Evolutionary conservation across 805 yeast species (phyloP), one percentile per base, ranked within the genome.

Genomic region (Saturnispora mendoncae): DNA sequence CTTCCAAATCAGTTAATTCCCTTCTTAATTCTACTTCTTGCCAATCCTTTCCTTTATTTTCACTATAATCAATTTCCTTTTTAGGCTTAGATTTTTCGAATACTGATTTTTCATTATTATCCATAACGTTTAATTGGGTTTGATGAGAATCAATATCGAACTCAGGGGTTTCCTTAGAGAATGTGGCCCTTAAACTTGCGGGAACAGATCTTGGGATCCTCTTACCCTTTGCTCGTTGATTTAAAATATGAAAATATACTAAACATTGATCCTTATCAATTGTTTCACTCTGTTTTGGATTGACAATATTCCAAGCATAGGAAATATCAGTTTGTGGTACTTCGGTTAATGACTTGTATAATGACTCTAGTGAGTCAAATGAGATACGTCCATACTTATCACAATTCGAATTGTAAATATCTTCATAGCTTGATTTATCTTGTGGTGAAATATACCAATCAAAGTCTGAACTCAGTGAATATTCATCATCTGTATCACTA

Each of bases 361-460:
- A 68, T 24, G 74, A 80, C 9, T 72, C 65, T 44, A 92, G 67
- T 2, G 88, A 69, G 31, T 80, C 80, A 56, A 83, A 90, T 27
- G 79, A 69, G 33, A 87, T 78, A 46, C 94, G 69, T 8, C 97
- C 97, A 48, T 74, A 80, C 26, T 71, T 65, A 63, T 90, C 97
- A 39, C 83, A 65, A 40, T 85, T 78, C 21, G 81, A 71, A 29
- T 78, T 68, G 57, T 87, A 84, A 26, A 92, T 76, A 25, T 81
- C 68, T 55, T 84, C 90, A 62, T 92, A 92, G 13, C 81, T 74
- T 2, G 75, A 51, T 55, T 79, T 77, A 54, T 92, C 97, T 8
- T 78, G 72, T 18, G 97, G 97, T 4, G 95, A 78, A 50, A 92
- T 87, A 64, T 92, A 92, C 98, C 98, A 92, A 58, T 88, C 95